Conservation (phyloP, 2,329 filamentous ascomycete species). For the Nigrospora sphaerica region DNA sequence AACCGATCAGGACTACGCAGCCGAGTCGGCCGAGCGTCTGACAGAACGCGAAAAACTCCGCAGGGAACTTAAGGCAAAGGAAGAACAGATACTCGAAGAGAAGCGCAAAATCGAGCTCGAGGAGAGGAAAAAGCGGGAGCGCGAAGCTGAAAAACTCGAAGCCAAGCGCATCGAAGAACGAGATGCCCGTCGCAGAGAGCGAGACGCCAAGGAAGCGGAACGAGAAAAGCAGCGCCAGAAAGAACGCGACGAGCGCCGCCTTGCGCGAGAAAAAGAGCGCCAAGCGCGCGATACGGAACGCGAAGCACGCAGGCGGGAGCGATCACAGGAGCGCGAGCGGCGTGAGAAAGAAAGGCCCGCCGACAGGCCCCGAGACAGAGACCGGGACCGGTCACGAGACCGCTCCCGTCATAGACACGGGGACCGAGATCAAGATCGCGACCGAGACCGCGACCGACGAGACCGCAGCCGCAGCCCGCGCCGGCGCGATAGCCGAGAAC, state of each 20-base stretch:
- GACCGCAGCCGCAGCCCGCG: slow-evolving; percentile 16
- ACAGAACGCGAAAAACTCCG: slow-evolving; percentile 55
- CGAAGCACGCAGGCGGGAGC: slow-evolving; percentile 25
- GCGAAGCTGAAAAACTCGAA: slow-evolving; percentile 41
- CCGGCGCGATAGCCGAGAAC: slow-evolving; percentile 22
- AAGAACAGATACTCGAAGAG: slow-evolving; percentile 55
- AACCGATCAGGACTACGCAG: slow-evolving; percentile 66
- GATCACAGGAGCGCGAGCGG: slow-evolving; percentile 31
- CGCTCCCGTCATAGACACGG: slow-evolving; percentile 14
- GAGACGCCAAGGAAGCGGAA: slow-evolving; percentile 26
- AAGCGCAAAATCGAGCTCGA: slow-evolving; percentile 51
- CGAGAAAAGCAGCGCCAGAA: slow-evolving; percentile 39
- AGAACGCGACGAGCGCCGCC: slow-evolving; percentile 46
- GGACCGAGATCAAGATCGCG: slow-evolving; percentile 27
- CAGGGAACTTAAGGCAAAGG: slow-evolving; percentile 51
- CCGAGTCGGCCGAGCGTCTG: slow-evolving; percentile 54
- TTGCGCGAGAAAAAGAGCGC: slow-evolving; percentile 38
- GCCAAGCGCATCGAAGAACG: slow-evolving; percentile 41
- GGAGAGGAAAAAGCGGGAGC: slow-evolving; percentile 43
- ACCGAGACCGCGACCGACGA: slow-evolving; percentile 24
- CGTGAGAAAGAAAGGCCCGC: slow-evolving; percentile 24
- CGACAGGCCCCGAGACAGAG: slow-evolving; percentile 14
- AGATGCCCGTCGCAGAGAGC: slow-evolving; percentile 39
- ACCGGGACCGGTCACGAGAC: slow-evolving; percentile 23
- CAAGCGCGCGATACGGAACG: slow-evolving; percentile 31